Percentiles rank a stretch among this genome's conserved stretches.
These are phyloP conservation scores for Diplodia seriata DNA, from an alignment of 2,329 filamentous ascomycete genomes.

Conservation along the genomic window DNA sequence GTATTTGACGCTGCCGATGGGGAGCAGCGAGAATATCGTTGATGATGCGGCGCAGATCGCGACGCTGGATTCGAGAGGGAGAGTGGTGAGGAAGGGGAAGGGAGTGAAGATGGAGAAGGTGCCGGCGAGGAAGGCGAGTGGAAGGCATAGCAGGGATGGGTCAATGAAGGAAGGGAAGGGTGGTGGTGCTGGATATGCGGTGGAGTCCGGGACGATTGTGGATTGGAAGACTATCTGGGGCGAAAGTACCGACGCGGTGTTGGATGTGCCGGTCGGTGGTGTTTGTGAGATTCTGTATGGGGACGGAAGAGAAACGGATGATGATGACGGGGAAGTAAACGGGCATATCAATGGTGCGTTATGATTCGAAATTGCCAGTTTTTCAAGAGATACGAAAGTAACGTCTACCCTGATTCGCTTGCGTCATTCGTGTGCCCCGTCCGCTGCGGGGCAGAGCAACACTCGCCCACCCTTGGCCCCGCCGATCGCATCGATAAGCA, in stretches of 20 bases:
- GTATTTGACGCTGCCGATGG: constrained; percentile 81
- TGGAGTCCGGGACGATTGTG: constrained; percentile 52
- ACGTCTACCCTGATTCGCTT: not conserved
- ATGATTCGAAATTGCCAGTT: not conserved
- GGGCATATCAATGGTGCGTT: constrained; percentile 1
- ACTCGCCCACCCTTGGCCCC: no score
- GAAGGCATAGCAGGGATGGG: constrained; percentile 37
- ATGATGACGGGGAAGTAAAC: not conserved
- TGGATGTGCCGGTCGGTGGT: constrained; percentile 94
- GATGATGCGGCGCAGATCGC: constrained; percentile 89
- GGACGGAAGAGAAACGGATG: constrained; percentile 54
- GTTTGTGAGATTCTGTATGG: constrained; percentile 96
- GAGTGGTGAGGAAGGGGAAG: constrained; percentile 52
- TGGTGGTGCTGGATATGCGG: constrained; percentile 45
- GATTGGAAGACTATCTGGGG: constrained; percentile 89
- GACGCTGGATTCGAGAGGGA: constrained; percentile 70
- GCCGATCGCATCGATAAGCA: no score
- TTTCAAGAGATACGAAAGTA: no score
- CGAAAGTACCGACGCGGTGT: constrained; percentile 91
- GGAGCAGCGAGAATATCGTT: constrained; percentile 84
- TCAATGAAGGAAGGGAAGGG: constrained; percentile 43
- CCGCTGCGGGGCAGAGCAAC: not conserved
- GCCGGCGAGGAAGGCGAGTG: constrained; percentile 49
- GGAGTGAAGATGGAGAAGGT: constrained; percentile 50
- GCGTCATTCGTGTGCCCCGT: not conserved